Conservation (phyloP, 352 stramenopile species). For the Phytophthora melonis region DNA sequence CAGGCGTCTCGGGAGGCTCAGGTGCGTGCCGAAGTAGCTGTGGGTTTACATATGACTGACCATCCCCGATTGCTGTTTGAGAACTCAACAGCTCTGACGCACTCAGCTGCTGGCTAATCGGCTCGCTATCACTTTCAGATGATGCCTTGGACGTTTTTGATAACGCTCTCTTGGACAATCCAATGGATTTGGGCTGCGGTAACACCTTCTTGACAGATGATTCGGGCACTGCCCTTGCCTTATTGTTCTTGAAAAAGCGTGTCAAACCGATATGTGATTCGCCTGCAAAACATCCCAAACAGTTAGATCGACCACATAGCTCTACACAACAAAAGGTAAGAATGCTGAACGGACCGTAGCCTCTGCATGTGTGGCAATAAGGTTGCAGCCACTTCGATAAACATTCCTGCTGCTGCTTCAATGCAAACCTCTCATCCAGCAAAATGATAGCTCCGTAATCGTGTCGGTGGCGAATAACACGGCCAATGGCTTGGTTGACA, state of each 20-base stretch:
- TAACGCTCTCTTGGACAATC: conserved; percentile 42
- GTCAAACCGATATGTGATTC: conserved; percentile 87
- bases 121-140: conserved; percentile 33
- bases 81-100: conserved; percentile 23
- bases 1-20: conserved; percentile 13
- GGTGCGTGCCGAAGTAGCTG: conserved; percentile 54
- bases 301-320: conserved; percentile 1
- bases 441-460: conserved; percentile 99
- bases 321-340: background rate
- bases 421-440: conserved; percentile 96
- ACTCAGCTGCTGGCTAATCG: conserved; percentile 18
- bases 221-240: conserved; percentile 43
- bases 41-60: conserved; percentile 85
- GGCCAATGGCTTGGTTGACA: conserved; percentile 99
- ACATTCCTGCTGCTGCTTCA: conserved; percentile 90
- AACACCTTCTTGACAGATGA: conserved; percentile 38
- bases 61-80: conserved; percentile 73
- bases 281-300: conserved; percentile 43
- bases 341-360: conserved; percentile 61
- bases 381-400: conserved; percentile 97
- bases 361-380: conserved; percentile 69
- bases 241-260: conserved; percentile 87
- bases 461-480: conserved; percentile 98
- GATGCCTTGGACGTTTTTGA: conserved; percentile 26
- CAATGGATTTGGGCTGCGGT: conserved; percentile 51